Evolutionary conservation across 345 rosid genomes (phyloP).

Genomic region (Iberis pinnata): DNA sequence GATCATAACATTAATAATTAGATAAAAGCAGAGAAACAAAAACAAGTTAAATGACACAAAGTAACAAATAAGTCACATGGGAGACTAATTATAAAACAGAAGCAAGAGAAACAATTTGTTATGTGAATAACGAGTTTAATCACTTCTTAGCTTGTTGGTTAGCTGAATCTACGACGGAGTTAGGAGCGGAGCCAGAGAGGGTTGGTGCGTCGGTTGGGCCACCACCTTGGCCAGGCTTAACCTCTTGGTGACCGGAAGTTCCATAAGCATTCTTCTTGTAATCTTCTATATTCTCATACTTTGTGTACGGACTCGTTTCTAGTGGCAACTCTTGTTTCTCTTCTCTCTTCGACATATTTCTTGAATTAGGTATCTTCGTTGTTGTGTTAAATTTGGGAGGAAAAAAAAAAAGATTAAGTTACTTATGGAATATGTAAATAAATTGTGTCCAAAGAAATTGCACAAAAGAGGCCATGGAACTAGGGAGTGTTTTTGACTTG

Average conservation of each 20-base stretch:
- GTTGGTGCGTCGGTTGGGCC: constrained; percentile 55
- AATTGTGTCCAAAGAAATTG: constrained; percentile 22
- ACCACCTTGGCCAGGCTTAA: constrained; percentile 36
- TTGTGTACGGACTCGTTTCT: constrained; percentile 42
- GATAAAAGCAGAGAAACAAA: neutral
- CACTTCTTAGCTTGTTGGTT: constrained; percentile 28
- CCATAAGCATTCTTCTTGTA: constrained; percentile 43
- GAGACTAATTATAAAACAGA: neutral
- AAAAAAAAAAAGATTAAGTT: neutral
- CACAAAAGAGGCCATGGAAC: constrained; percentile 15
- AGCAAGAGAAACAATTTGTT: neutral
- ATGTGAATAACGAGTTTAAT: constrained; percentile 8
- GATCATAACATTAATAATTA: constrained; percentile 1
- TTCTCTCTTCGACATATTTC: constrained; percentile 17
- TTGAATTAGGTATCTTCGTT: neutral
- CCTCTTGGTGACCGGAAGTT: constrained; percentile 42
- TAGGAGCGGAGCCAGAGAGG: constrained; percentile 28
- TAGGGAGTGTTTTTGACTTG: constrained; percentile 26
- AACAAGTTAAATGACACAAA: neutral
- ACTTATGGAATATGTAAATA: constrained; percentile 19
- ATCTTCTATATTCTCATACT: constrained; percentile 40
- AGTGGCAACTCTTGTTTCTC: constrained; percentile 35
- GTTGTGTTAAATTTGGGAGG: neutral
- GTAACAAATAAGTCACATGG: constrained; percentile 2
- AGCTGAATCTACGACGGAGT: constrained; percentile 21